phyloP scores from a whole-genome alignment of 2,329 filamentous ascomycete genomes.

The Cercospora sp. region DNA sequence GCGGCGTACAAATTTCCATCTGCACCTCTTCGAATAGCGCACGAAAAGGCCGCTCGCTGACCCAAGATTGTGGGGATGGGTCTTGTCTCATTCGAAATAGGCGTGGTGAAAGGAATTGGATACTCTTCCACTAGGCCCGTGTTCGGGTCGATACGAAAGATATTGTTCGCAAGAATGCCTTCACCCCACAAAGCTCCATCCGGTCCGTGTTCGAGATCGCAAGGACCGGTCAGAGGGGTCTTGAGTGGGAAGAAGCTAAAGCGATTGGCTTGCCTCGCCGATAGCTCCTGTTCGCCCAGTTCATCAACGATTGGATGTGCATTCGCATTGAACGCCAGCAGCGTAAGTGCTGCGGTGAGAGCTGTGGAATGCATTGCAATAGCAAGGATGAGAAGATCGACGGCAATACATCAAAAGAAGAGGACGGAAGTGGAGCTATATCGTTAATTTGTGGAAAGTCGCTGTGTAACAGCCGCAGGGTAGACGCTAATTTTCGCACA shows the following conservation, averaged over 20 bases:
- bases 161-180: constrained; percentile 24
- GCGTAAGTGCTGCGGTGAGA: background rate
- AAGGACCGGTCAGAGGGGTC: constrained; percentile 22
- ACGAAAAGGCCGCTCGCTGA: constrained; percentile 24
- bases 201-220: constrained; percentile 25
- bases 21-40: constrained; percentile 16
- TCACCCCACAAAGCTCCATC: constrained; percentile 28
- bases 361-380: background rate
- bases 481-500: background rate
- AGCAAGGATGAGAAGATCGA: background rate
- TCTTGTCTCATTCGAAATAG: constrained; percentile 19
- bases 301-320: background rate
- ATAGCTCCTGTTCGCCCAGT: background rate
- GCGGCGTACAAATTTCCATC: constrained; percentile 30
- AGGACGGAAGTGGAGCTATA: background rate
- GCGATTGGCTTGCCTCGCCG: constrained; percentile 9
- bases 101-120: constrained; percentile 27
- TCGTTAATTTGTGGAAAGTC: background rate
- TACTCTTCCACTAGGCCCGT: constrained; percentile 25
- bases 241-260: constrained; percentile 25
- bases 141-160: constrained; percentile 25
- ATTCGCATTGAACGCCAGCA: background rate
- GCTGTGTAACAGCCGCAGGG: background rate
- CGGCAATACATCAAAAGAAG: background rate
- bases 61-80: constrained; percentile 8